phyloP scores from a whole-genome alignment of 495 filamentous ascomycete genomes.

The Hypoxylon fragiforme region DNA sequence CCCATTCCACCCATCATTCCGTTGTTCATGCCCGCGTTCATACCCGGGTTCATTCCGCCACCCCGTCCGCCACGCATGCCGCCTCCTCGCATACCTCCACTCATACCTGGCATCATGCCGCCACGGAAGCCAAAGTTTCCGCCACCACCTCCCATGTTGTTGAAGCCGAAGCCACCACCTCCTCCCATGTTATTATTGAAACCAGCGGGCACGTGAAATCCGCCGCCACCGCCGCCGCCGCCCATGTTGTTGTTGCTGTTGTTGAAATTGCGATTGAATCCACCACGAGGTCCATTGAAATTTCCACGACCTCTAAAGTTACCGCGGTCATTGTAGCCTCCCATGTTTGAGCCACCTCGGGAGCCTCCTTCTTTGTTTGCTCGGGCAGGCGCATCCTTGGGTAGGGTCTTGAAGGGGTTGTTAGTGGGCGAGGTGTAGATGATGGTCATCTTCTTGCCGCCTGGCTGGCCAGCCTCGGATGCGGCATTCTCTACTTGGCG shows the following conservation, averaged over 20 bases:
- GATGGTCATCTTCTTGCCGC: conserved; percentile 70
- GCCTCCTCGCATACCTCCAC: conserved; percentile 68
- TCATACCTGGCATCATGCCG: conserved; percentile 66
- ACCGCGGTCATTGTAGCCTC: conserved; percentile 49
- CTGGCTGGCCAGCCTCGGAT: conserved; percentile 42
- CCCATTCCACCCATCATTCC: conserved; percentile 60
- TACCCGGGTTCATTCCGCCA: conserved; percentile 57
- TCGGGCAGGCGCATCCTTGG: conserved; percentile 84
- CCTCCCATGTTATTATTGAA: conserved; percentile 57
- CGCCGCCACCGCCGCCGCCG: conserved; percentile 45
- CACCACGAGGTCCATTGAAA: conserved; percentile 36
- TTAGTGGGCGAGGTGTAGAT: conserved; percentile 73
- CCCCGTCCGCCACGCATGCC: conserved; percentile 76
- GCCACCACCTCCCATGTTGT: conserved; percentile 49
- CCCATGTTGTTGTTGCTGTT: conserved; percentile 36
- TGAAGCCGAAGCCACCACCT: conserved; percentile 47
- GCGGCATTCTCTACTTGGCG: conserved; percentile 71
- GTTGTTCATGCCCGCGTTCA: conserved; percentile 53
- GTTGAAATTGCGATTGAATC: conserved; percentile 34
- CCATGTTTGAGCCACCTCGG: conserved; percentile 50
- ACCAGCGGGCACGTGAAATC: conserved; percentile 57
- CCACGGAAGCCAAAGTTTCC: conserved; percentile 60
- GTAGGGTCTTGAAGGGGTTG: conserved; percentile 90
- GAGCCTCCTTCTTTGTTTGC: conserved; percentile 63
- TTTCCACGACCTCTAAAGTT: conserved; percentile 45